Conservation (phyloP, 192 early-diverging fungal genomes). For the Rhizophagus sp. region DNA sequence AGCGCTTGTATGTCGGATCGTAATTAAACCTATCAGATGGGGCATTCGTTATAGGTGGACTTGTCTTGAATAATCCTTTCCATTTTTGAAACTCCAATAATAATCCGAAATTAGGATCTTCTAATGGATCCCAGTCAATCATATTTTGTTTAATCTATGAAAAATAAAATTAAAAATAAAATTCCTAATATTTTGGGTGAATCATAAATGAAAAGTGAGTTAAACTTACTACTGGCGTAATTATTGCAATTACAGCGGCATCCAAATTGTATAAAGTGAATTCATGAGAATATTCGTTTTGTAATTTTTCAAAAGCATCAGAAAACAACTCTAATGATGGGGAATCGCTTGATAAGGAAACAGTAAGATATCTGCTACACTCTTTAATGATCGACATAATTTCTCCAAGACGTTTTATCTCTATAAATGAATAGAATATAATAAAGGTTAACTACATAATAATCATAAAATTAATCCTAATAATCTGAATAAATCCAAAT, state of each 20-base stretch:
- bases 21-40: background rate
- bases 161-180: background rate
- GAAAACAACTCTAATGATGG: constrained; percentile 40
- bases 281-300: constrained; percentile 57
- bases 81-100: constrained; percentile 52
- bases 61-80: constrained; percentile 54
- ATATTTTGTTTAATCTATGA: constrained; percentile 40
- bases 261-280: constrained; percentile 65
- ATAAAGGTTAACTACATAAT: background rate
- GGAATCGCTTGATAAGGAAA: constrained; percentile 34
- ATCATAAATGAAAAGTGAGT: background rate
- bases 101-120: constrained; percentile 55
- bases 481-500: too few relatives aligned
- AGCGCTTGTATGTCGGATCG: background rate
- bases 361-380: constrained; percentile 35
- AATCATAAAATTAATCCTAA: too few relatives aligned
- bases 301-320: constrained; percentile 56
- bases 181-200: background rate
- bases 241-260: constrained; percentile 58
- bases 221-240: constrained; percentile 45
- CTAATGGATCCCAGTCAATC: constrained; percentile 65
- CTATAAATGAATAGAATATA: background rate
- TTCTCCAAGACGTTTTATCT: constrained; percentile 46
- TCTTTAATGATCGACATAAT: constrained; percentile 50
- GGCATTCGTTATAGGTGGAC: background rate